Evolutionary conservation across 148 eudicot species (phyloP).

Genomic region (Chenopodium quinoa): DNA sequence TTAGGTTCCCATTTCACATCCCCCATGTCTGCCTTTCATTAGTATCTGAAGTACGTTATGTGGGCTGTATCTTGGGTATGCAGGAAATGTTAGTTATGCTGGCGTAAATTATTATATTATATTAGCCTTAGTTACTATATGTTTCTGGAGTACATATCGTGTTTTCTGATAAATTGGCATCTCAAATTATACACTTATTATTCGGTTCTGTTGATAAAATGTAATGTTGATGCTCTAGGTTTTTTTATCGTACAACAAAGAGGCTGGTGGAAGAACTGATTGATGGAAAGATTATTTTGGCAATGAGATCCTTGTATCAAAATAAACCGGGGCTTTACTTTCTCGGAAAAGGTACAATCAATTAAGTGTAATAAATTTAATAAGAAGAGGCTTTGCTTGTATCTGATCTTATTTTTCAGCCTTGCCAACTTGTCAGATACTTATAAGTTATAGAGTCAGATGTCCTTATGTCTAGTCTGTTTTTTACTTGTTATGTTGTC

Average conservation of each 20-base stretch:
- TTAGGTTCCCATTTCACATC: too few relatives aligned
- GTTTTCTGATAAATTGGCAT: background rate
- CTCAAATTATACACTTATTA: background rate
- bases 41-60: too few relatives aligned
- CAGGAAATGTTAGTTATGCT: background rate
- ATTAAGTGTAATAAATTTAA: background rate
- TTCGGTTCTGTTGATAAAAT: background rate
- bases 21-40: too few relatives aligned
- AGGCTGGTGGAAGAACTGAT: slow-evolving; percentile 91
- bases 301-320: slow-evolving; percentile 93
- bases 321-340: slow-evolving; percentile 72
- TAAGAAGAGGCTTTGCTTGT: background rate
- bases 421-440: background rate
- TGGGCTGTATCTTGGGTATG: background rate
- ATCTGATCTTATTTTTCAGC: background rate
- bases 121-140: background rate
- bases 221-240: slow-evolving; percentile 41
- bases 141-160: background rate
- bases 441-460: too few relatives aligned
- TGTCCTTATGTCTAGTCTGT: background rate
- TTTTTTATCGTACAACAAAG: slow-evolving; percentile 64
- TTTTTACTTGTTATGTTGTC: background rate
- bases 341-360: slow-evolving; percentile 65
- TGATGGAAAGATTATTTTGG: slow-evolving; percentile 76
- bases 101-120: too few relatives aligned